Base-by-base conservation (phyloP, 768 basidiomycete genomes). In the Hygrophorus russula region DNA sequence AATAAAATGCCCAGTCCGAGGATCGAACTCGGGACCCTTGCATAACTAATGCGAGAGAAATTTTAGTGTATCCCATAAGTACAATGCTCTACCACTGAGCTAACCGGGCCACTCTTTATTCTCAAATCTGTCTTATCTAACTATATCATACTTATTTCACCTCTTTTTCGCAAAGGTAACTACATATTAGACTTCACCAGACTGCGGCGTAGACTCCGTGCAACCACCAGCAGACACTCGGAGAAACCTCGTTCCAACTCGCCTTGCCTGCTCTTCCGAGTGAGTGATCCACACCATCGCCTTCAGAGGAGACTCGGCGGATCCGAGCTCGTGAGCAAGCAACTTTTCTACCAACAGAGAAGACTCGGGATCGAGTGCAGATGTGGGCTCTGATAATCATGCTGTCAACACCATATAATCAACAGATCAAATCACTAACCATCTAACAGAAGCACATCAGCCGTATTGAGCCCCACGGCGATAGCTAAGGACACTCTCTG, bases 221-320 rank as follows among this genome's bases (percentile, higher is more conserved):
- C 32, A 36, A 5, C 35, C 34, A 11, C 14, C 20, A 5, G 42
- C 34, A 1, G 65, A 62, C 35, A 77, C 57, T 17, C 70, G 67
- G 17, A 84, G 56, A 51, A 79, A 82, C 47, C 83, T 66, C 1
- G 76, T 86, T 11, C 86, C 89, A 31, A 84, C 74, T 42, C 86
- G 68, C 49, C 71, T 63, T 4, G 78, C 83, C 58, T 91, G 89
- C 48, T 88, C 82, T 2, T 78, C 76, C 0, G 84, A 86, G 57
- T 91, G 89, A 0, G 90, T 92, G 47, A 92, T 87, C 89, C 89
- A 92, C 3, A 92, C 56, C 32, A 89, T 61, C 0, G 87, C 82
- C 56, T 85, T 84, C 41, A 87, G 59, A 28, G 64, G 61, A 15
- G 71, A 65, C 31, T 72, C 61, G 7, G 60, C 43, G 1, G 68